A percentile compares a stretch with the other conserved stretches of the same genome.
Evolutionary conservation across 495 filamentous ascomycete species (phyloP).

Genomic region (Tetracladium setigerum): DNA sequence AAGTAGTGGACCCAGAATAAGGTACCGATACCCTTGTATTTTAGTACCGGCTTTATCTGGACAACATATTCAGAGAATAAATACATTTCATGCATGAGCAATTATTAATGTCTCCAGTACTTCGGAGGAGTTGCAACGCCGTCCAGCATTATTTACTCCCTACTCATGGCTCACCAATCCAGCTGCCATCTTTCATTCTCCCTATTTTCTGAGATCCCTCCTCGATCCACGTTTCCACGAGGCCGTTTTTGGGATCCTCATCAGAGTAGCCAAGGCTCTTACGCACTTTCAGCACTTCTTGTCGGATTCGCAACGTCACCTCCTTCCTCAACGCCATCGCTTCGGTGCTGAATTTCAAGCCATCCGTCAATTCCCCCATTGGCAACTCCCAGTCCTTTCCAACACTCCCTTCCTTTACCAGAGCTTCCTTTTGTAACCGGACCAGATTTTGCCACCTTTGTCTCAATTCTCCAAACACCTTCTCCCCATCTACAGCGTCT

Average conservation of each 20-base stretch:
- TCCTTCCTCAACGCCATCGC: slow-evolving; percentile 75
- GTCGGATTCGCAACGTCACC: slow-evolving; percentile 66
- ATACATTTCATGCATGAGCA: too few species aligned
- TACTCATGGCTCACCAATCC: slow-evolving; percentile 16
- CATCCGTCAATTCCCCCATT: slow-evolving; percentile 58
- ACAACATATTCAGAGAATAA: too few species aligned
- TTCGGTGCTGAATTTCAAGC: slow-evolving; percentile 62
- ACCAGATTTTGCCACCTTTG: slow-evolving; percentile 60
- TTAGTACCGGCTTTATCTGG: too few species aligned
- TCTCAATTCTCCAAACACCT: slow-evolving; percentile 59
- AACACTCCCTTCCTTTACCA: slow-evolving; percentile 11
- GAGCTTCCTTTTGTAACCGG: slow-evolving; percentile 17
- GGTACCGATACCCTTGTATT: too few species aligned
- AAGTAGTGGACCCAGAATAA: too few species aligned
- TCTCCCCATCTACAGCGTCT: slow-evolving; percentile 50
- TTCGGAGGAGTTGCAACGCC: too few species aligned
- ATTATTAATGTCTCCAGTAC: too few species aligned
- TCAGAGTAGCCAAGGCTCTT: slow-evolving; percentile 63
- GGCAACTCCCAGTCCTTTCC: slow-evolving; percentile 19
- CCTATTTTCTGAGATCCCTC: slow-evolving; percentile 16
- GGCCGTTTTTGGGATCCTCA: slow-evolving; percentile 50
- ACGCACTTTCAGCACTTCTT: slow-evolving; percentile 72
- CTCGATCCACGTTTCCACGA: slow-evolving; percentile 41
- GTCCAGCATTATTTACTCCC: too few species aligned
- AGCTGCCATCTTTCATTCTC: slow-evolving; percentile 20